Percentiles rank a stretch among this genome's conserved stretches.
Evolutionary conservation across 2,329 filamentous ascomycete genomes (phyloP).

Genomic region (Colletotrichum sublineola): DNA sequence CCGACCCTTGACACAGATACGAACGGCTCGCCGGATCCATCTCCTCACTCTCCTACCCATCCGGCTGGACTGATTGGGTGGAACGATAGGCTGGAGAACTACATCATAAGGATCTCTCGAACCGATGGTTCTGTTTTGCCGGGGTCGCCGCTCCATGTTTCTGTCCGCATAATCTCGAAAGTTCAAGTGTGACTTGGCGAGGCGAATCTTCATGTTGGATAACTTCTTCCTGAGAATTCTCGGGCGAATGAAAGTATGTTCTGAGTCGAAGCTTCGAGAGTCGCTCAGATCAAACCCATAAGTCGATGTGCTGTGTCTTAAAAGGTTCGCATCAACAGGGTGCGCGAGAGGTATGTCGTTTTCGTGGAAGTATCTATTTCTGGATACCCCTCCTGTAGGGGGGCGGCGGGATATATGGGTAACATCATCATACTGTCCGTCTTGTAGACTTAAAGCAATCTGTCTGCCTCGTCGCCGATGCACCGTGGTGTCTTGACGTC

Average conservation of each 20-base stretch:
- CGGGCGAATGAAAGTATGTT: conserved; percentile 23
- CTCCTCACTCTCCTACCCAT: conserved; percentile 21
- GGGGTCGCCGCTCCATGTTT: background rate
- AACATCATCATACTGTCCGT: background rate
- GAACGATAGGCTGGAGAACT: background rate
- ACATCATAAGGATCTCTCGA: conserved; percentile 9
- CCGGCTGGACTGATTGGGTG: background rate
- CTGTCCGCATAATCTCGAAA: conserved; percentile 16
- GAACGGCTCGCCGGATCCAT: conserved; percentile 31
- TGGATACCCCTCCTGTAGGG: background rate
- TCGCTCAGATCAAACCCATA: conserved; percentile 33
- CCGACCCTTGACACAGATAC: conserved; percentile 17
- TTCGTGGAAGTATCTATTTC: conserved; percentile 16
- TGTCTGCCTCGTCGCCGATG: conserved; percentile 29
- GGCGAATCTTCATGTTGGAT: conserved; percentile 38
- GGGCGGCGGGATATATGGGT: background rate
- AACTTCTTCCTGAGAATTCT: conserved; percentile 40
- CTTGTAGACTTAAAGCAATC: background rate
- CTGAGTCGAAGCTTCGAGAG: conserved; percentile 34
- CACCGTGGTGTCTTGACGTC: background rate
- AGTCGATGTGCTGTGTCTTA: conserved; percentile 27
- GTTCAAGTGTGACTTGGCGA: conserved; percentile 37
- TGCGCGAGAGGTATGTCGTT: conserved; percentile 38
- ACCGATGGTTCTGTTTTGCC: background rate
- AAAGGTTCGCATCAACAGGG: conserved; percentile 25